These are phyloP conservation scores for Globisporangium viniferum DNA, from an alignment of 352 stramenopile species.

Conservation along the genomic window DNA sequence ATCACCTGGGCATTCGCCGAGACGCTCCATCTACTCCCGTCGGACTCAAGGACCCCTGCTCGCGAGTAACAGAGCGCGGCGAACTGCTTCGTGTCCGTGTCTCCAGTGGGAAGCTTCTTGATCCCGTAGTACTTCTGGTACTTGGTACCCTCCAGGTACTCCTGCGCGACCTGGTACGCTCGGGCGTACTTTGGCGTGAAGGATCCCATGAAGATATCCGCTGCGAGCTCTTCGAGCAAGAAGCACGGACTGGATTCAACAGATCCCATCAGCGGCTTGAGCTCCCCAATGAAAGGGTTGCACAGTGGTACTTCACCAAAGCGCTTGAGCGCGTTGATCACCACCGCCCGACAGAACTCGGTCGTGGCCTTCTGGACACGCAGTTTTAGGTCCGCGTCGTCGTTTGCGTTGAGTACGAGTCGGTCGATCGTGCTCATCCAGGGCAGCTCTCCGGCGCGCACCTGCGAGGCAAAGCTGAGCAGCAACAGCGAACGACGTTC, in stretches of 20 bases:
- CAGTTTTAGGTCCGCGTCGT: background rate
- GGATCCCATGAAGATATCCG: constrained; percentile 22
- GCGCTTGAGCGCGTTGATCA: background rate
- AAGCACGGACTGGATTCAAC: constrained; percentile 2
- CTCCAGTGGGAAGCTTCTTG: background rate
- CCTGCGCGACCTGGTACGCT: constrained; percentile 4
- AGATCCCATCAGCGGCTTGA: background rate
- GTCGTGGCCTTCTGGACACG: background rate
- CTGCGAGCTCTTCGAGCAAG: constrained; percentile 19
- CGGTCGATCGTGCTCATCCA: constrained; percentile 14
- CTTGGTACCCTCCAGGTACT: constrained; percentile 11
- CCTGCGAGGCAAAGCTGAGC: constrained; percentile 19
- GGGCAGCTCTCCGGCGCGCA: constrained; percentile 13
- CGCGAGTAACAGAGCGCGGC: background rate
- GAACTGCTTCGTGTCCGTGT: background rate
- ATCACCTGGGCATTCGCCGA: constrained; percentile 15
- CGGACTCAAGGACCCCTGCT: background rate
- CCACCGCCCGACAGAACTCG: constrained; percentile 1
- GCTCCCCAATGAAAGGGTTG: constrained; percentile 19
- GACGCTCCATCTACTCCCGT: background rate
- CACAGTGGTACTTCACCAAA: constrained; percentile 2
- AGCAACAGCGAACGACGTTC: constrained; percentile 18
- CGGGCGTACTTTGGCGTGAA: constrained; percentile 17
- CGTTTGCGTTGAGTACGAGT: background rate
- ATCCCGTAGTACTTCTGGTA: constrained; percentile 22